Evolutionary conservation across 225 moss, liverwort and hornwort species (phyloP), one percentile per base, ranked within the genome.

Genomic region (Marchantia paleacea): DNA sequence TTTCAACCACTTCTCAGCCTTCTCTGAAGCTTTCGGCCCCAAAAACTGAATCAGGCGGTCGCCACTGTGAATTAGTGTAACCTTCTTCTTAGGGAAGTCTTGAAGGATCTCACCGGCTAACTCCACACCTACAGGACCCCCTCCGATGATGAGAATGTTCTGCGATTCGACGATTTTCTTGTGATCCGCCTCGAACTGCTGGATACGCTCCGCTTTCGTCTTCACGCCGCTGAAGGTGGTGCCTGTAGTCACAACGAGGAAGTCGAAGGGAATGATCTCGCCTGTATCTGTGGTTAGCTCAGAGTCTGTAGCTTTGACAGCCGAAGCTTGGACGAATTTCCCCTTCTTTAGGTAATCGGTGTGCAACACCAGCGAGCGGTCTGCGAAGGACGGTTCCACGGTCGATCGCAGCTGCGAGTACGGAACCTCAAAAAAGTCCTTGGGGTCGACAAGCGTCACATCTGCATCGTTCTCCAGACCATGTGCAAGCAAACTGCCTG

Each of bases 111-210:
- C 94, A 31, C 89, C 90, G 4, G 88, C 91, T 1, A 92, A 53
- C 72, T 92, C 92, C 73, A 94, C 76, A 63, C 94, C 96, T 0
- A 96, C 91, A 9, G 92, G 96, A 0, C 96, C 94, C 29, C 94
- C 96, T 72, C 94, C 92, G 16, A 94, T 86, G 49, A 94, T 72
- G 19, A 95, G 86, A 55, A 91, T 75, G 9, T 85, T 78, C 30
- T 64, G 75, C 47, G 91, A 87, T 19, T 80, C 84, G 19, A 24
- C 30, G 24, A 95, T 31, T 87, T 85, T 89, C 75, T 60, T 82
- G 53, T 89, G 80, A 4, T 77, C 84, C 87, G 83, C 83, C 49
- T 87, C 68, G 78, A 90, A 92, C 49, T 89, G 81, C 55, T 77
- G 30, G n/a, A 93, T 26, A 4, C 89, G 87, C 73, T 88, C 93